Base-by-base conservation (phyloP, 768 basidiomycete species). In the Hemileccinum rubropunctum region DNA sequence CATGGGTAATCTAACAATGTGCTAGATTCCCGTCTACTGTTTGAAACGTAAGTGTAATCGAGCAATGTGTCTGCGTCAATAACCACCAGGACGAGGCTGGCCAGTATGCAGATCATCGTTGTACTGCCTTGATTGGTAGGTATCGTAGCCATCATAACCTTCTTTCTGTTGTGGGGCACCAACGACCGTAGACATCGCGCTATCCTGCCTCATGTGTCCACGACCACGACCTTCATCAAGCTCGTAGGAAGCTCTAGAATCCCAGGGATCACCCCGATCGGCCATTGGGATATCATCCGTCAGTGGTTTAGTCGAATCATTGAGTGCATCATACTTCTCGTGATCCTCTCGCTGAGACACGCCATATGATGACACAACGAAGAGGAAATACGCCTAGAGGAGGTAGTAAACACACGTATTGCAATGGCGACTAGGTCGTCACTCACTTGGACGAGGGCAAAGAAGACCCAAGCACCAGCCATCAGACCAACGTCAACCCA, bases 401-500 rank as follows among this genome's bases (percentile, higher is more conserved):
- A n/a, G 7, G 43, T 37, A 17, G 26, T 56, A 10, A 61, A 42
- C 6, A 42, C 11, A 20, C 13, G 21, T 13, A 46, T 54, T 20
- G 13, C 20, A 33, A 37, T 14, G 37, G 12, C 2, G n/a, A n/a
- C 28, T 1, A 20, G 17, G 3, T 23, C 7, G 20, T 42, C 17
- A 59, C 84, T 58, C 67, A 86, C 87, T 66, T 95, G 92, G 32
- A 89, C 72, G 53, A 86, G 73, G n/a, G 79, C 80, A 23, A 97
- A 73, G 14, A 97, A 62, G 10, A 88, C 68, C 90, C 94, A 98
- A 6, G 97, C 73, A 8, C 81, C 91, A 17, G 77, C 87, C 92
- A 98, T 95, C 48, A 98, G 72, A 33, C 95, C 95, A 13, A 97
- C 74, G 59, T 90, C 88, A 10, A 91, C 88, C 91, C 93, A 97